Evolutionary conservation across 2,329 filamentous ascomycete species (phyloP).

Genomic region (Lasiodiplodia gonubiensis): DNA sequence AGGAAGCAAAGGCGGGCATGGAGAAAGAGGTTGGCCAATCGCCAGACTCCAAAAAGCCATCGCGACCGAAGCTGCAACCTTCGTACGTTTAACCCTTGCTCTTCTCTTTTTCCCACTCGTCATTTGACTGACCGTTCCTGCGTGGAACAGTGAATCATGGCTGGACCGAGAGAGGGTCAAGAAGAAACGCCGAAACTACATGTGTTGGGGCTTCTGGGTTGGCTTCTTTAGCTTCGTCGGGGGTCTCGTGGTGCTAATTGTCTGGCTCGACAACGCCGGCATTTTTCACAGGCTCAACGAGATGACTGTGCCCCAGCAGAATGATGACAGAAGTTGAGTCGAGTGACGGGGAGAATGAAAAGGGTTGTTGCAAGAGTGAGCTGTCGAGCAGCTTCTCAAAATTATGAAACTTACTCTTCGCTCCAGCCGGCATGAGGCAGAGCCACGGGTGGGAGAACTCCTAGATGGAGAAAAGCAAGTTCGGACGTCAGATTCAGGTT

Average conservation of each 20-base stretch:
- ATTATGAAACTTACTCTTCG: not conserved
- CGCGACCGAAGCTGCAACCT: slow-evolving; percentile 40
- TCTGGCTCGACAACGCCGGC: slow-evolving; percentile 49
- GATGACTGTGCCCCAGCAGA: not conserved
- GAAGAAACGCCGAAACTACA: slow-evolving; percentile 51
- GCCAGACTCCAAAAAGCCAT: slow-evolving; percentile 20
- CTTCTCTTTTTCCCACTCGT: not conserved
- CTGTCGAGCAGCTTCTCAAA: not conserved
- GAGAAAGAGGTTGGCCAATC: slow-evolving; percentile 28
- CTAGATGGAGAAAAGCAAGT: not conserved
- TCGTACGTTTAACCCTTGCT: slow-evolving; percentile 43
- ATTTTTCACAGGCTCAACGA: slow-evolving; percentile 25
- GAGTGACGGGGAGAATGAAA: not conserved
- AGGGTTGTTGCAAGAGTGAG: not conserved
- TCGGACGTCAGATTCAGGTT: not conserved
- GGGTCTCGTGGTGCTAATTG: slow-evolving; percentile 52
- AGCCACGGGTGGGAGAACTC: not conserved
- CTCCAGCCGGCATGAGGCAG: not conserved
- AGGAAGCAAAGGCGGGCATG: slow-evolving; percentile 42
- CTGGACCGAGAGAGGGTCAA: slow-evolving; percentile 58
- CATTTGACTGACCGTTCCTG: not conserved
- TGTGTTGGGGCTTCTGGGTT: slow-evolving; percentile 57
- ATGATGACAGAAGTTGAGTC: not conserved
- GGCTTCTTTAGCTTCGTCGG: slow-evolving; percentile 52
- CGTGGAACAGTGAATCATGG: slow-evolving; percentile 56